Evolutionary conservation across 2,329 filamentous ascomycete species (phyloP).

Genomic region (Fusarium torreyae): DNA sequence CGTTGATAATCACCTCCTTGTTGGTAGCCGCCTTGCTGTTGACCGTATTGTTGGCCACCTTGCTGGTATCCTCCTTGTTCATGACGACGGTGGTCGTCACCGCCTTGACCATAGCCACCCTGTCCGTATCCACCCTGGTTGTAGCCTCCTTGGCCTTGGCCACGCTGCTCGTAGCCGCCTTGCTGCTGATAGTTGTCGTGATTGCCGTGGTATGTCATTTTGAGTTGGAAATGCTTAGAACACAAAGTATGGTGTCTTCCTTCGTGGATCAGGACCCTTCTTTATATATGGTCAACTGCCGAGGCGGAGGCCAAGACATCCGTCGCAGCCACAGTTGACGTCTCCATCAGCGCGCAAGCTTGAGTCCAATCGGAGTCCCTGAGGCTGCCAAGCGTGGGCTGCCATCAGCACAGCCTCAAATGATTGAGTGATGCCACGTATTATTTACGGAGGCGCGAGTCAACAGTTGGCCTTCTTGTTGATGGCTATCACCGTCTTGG

Average conservation of each 20-base stretch:
- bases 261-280: neutral
- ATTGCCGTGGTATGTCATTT: slow-evolving; percentile 33
- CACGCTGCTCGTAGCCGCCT: slow-evolving; percentile 10
- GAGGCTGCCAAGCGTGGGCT: slow-evolving; percentile 17
- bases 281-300: slow-evolving; percentile 23
- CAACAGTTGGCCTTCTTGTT: slow-evolving; percentile 7
- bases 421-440: slow-evolving; percentile 36
- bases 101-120: slow-evolving; percentile 5
- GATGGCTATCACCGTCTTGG: neutral
- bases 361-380: slow-evolving; percentile 17
- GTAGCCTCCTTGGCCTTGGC: slow-evolving; percentile 20
- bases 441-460: slow-evolving; percentile 15
- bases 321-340: slow-evolving; percentile 23
- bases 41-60: neutral
- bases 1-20: neutral
- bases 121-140: neutral
- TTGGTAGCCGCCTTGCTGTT: slow-evolving; percentile 4
- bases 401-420: slow-evolving; percentile 25
- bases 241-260: neutral
- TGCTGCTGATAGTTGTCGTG: slow-evolving; percentile 30
- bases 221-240: neutral
- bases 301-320: slow-evolving; percentile 6
- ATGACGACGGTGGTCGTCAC: slow-evolving; percentile 15
- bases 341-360: slow-evolving; percentile 2
- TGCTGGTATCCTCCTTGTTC: slow-evolving; percentile 21